Base-by-base conservation (phyloP, 108 stramenopile genomes). In the Craspedostauros australis region DNA sequence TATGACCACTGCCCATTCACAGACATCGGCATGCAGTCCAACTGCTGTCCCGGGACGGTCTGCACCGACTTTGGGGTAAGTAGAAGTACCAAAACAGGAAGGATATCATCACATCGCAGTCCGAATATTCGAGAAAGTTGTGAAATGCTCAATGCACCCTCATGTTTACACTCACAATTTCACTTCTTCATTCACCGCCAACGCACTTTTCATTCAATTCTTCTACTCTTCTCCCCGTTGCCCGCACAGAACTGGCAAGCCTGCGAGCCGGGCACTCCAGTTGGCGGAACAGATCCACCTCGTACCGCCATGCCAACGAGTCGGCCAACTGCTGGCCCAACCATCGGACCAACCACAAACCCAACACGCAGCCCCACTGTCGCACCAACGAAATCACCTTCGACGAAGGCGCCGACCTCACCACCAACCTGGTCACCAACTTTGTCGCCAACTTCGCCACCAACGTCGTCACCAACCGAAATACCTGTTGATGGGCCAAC, bases 151-250 rank as follows among this genome's bases (percentile, higher is more conserved):
- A n/a, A n/a, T n/a, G n/a, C n/a, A n/a, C n/a, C n/a, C n/a, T n/a
- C n/a, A n/a, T n/a, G n/a, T n/a, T n/a, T n/a, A n/a, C n/a, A n/a
- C n/a, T n/a, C n/a, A n/a, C n/a, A n/a, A n/a, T n/a, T n/a, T n/a
- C n/a, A n/a, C n/a, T n/a, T n/a, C n/a, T n/a, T n/a, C n/a, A n/a
- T n/a, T n/a, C n/a, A n/a, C n/a, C n/a, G n/a, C n/a, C n/a, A n/a
- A n/a, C n/a, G n/a, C n/a, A n/a, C n/a, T n/a, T 43, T 43, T n/a
- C 18, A 43, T n/a, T 43, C 42, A 12, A 11, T 43, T 6, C 42
- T 12, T 43, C 42, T 5, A 20, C 9, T 5, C 9, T 6, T 7
- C 18, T 43, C n/a, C 20, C 42, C 42, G 20, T 7, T 6, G 18
- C 42, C 20, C 18, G 16, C 18, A 43, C 18, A n/a, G 16, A 20